Base-by-base conservation (phyloP, 345 rosid genomes). In the Euphorbia pulcherrima region DNA sequence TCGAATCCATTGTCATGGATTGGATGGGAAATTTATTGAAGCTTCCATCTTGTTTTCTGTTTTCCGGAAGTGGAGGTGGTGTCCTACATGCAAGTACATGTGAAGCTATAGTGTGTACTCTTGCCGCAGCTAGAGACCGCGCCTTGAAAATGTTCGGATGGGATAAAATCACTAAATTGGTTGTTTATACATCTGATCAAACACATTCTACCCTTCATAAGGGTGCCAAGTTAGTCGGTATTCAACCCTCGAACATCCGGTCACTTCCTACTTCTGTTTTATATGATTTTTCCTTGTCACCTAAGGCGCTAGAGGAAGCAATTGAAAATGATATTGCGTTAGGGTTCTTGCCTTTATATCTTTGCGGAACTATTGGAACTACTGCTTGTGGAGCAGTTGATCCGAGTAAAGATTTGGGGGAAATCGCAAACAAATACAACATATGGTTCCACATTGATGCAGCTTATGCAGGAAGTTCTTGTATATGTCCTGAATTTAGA, bases 401-500 rank as follows among this genome's bases (percentile, higher is more conserved):
- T 68, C 76, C 79, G 8, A 67, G 5, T 39, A 39, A 39, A 10
- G 44, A 39, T 4, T 39, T 39, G 44, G 44, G 44, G 44, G 6
- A 39, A 72, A 50, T 75, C 54, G 76, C 83, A 0, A 39, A 3
- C 10, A 24, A 71, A 10, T 53, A 65, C 61, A 62, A 68, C 20
- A 5, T 80, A 21, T 77, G 81, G 83, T 63, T 75, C 23, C 80
- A 79, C 26, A 63, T 79, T 2, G 83, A 76, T 44, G 83, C 75
- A 0, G 83, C 74, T 40, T 77, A 72, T 51, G n/a, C n/a, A n/a
- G n/a, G n/a, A n/a, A n/a, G n/a, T n/a, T n/a, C n/a, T n/a, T n/a
- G n/a, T n/a, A n/a, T n/a, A n/a, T n/a, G n/a, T n/a, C n/a, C n/a
- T n/a, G n/a, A n/a, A n/a, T n/a, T n/a, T n/a, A n/a, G n/a, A n/a